A percentile compares a stretch with the other conserved stretches of the same genome.
Evolutionary conservation across 805 yeast genomes (phyloP).

Genomic region (Saturnispora halmiae): DNA sequence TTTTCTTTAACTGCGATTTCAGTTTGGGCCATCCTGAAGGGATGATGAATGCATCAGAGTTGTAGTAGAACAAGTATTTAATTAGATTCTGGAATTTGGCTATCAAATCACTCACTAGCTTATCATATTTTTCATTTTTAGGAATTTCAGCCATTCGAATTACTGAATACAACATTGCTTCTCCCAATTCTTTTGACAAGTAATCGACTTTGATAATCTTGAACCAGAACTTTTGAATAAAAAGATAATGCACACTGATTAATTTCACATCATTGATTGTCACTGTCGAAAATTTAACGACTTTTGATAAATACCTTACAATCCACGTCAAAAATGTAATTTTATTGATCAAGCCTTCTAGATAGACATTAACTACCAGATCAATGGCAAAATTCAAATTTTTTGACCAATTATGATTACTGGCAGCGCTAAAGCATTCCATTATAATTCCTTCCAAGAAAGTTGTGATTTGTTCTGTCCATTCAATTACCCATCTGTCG

Average conservation of each 20-base stretch:
- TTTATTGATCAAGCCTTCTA: constrained; percentile 58
- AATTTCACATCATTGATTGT: constrained; percentile 18
- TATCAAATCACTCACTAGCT: constrained; percentile 17
- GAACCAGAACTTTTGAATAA: constrained; percentile 63
- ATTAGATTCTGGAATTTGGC: constrained; percentile 28
- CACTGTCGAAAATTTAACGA: constrained; percentile 14
- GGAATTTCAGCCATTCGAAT: constrained; percentile 18
- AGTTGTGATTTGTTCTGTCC: constrained; percentile 78
- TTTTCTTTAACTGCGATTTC: constrained; percentile 38
- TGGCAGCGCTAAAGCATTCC: constrained; percentile 27
- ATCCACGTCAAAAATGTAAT: constrained; percentile 56
- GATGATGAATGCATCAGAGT: constrained; percentile 52
- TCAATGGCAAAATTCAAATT: constrained; percentile 53
- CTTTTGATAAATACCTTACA: constrained; percentile 38
- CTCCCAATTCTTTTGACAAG: constrained; percentile 57
- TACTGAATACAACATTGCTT: constrained; percentile 36
- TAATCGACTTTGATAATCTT: constrained; percentile 49
- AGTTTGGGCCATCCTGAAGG: constrained; percentile 55
- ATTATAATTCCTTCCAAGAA: constrained; percentile 45
- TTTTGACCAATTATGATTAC: constrained; percentile 32
- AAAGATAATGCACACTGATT: constrained; percentile 33
- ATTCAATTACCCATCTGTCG: constrained; percentile 65
- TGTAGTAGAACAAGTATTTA: constrained; percentile 36
- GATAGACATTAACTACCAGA: constrained; percentile 54
- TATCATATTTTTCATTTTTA: constrained; percentile 12